Evolutionary conservation across 306 rosid genomes (phyloP), one percentile per base, ranked within the genome.

Genomic region (Sicyos edulis): DNA sequence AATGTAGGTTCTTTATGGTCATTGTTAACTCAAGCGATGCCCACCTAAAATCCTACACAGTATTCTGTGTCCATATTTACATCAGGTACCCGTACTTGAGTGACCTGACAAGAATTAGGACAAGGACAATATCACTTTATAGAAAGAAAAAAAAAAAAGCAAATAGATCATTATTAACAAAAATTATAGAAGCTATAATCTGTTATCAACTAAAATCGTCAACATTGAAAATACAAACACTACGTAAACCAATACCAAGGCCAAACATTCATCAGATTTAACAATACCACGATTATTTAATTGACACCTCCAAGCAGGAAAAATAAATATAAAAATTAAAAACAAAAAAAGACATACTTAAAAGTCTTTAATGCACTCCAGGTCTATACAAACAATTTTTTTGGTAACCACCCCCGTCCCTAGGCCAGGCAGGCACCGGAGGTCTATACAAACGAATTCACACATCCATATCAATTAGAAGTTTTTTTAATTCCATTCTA

Each of bases 61-160:
- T 42, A 67, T 45, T 81, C 16, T 78, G 40, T 71, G 85, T 81
- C 84, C 84, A 81, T 77, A 81, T 77, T 81, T 81, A 81, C 84
- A 73, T 80, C 85, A 75, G 68, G 59, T 61, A 70, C 85, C 71
- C 85, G 76, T 37, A 19, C 82, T 70, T 53, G 34, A 56, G 79
- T 40, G 45, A 55, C 80, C 75, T 67, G 72, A 42, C 11, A 42
- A 42, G 47, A 42, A 42, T 78, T 78, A 78, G 85, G 82, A 82
- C 85, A 78, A 78, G 85, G 80, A 82, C 85, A 78, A 21, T 40
- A 59, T 50, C 24, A 16, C 47, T 21, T 16, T 34, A 26, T 16
- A 50, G 10, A 24, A 22, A 32, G 5, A 37, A 5, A 37, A 37
- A 37, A 42, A 50, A 21, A 66, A 9, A n/a, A n/a, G n/a, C n/a